These are phyloP conservation scores for Diplodia corticola DNA, from an alignment of 2,329 filamentous ascomycete species.

Conservation along the genomic window DNA sequence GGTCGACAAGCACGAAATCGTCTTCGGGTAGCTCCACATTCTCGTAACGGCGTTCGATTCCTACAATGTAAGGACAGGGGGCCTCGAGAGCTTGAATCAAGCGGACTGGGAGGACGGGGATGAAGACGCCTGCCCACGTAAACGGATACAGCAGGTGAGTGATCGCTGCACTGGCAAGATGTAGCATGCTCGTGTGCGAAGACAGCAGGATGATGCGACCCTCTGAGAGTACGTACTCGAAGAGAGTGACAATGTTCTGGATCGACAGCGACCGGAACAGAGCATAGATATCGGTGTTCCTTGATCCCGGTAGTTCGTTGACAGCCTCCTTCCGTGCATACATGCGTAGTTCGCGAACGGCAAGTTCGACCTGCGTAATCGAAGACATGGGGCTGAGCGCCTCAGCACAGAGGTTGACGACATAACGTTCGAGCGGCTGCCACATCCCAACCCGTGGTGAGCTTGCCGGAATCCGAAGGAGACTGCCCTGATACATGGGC, in stretches of 20 bases:
- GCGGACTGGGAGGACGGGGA: conserved; percentile 84
- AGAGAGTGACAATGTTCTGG: conserved; percentile 86
- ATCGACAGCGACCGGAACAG: conserved; percentile 88
- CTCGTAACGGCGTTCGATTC: conserved; percentile 90
- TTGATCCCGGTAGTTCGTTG: conserved; percentile 90
- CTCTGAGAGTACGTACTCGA: conserved; percentile 91
- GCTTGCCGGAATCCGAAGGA: conserved; percentile 80
- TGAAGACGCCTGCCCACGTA: conserved; percentile 92
- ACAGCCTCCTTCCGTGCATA: conserved; percentile 90
- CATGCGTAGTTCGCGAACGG: conserved; percentile 82
- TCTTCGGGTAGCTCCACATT: conserved; percentile 85
- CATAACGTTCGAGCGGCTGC: conserved; percentile 95
- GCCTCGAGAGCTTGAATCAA: conserved; percentile 89
- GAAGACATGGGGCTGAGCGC: conserved; percentile 89
- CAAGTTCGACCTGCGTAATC: conserved; percentile 92
- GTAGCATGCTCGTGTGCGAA: conserved; percentile 93
- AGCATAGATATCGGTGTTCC: conserved; percentile 89
- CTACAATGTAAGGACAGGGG: conserved; percentile 95
- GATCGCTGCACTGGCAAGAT: conserved; percentile 86
- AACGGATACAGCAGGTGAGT: conserved; percentile 84
- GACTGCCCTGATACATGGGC: conserved; percentile 86
- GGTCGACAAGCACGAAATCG: conserved; percentile 86
- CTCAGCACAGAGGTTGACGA: conserved; percentile 94
- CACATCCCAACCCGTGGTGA: conserved; percentile 90
- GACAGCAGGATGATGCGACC: conserved; percentile 95